Evolutionary conservation across 768 basidiomycete genomes (phyloP).

Genomic region (Gloeophyllum trabeum): DNA sequence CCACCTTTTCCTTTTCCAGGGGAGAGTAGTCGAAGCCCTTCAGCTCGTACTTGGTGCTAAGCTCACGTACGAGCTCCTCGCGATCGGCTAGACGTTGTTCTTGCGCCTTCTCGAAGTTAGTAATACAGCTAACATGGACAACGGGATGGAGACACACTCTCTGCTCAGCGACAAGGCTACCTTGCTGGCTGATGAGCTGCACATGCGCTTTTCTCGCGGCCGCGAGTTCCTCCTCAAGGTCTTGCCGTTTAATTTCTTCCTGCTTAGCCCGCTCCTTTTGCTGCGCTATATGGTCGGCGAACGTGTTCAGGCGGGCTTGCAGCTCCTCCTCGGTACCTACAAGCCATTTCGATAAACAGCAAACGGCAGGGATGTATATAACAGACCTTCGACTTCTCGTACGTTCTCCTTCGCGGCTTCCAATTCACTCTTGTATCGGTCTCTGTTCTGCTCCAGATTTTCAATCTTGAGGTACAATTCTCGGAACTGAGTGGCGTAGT

Average conservation of each 20-base stretch:
- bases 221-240: constrained; percentile 49
- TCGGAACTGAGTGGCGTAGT: constrained; percentile 75
- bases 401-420: constrained; percentile 51
- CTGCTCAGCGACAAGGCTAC: constrained; percentile 60
- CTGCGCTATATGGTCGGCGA: constrained; percentile 42
- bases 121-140: constrained; percentile 28
- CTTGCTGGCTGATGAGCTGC: constrained; percentile 47
- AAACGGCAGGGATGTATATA: neutral
- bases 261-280: constrained; percentile 36
- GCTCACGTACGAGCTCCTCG: constrained; percentile 62
- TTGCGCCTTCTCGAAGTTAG: constrained; percentile 36
- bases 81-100: constrained; percentile 57
- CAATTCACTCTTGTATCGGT: constrained; percentile 50
- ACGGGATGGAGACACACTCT: constrained; percentile 21
- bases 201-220: constrained; percentile 40
- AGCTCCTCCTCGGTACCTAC: constrained; percentile 70
- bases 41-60: constrained; percentile 57
- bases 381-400: constrained; percentile 54
- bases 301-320: constrained; percentile 39
- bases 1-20: constrained; percentile 58
- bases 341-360: neutral
- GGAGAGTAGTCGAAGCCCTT: constrained; percentile 64
- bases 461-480: constrained; percentile 71
- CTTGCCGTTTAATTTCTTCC: constrained; percentile 43
- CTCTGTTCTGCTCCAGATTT: constrained; percentile 47